phyloP scores from a whole-genome alignment of 2,329 filamentous ascomycete genomes.

The Myriosclerotinia duriaeana region DNA sequence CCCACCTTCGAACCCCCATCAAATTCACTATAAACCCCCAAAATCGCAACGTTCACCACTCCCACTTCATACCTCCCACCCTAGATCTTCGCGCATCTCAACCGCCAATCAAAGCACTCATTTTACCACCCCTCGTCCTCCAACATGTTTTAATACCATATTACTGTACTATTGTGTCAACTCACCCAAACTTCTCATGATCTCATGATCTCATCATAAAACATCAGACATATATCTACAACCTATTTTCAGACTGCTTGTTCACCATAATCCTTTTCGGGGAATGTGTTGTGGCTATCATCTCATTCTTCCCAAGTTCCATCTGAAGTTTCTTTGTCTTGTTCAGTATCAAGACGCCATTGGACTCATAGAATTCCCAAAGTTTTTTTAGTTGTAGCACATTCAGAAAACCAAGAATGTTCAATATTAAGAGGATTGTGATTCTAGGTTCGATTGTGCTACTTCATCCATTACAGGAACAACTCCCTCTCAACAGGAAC shows the following conservation, averaged over 20 bases:
- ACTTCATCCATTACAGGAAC: background rate
- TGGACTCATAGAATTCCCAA: background rate
- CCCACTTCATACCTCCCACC: no score
- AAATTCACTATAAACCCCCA: no score
- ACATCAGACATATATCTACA: no score
- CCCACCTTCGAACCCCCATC: no score
- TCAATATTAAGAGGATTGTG: background rate
- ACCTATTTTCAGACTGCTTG: background rate
- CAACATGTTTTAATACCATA: no score
- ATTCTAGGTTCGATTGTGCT: conserved; percentile 8
- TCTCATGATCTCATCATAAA: no score
- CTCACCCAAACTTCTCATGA: no score
- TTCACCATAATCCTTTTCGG: background rate
- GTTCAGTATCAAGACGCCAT: background rate
- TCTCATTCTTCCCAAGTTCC: background rate
- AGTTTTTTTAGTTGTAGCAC: background rate
- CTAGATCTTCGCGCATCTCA: no score
- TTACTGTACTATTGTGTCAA: no score
- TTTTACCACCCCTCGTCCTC: no score
- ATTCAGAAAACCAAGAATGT: background rate
- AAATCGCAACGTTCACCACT: no score
- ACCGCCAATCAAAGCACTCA: no score
- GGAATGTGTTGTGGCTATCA: background rate
- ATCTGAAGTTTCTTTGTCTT: background rate
- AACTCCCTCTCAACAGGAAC: background rate